Evolutionary conservation across 805 yeast species (phyloP).

Genomic region (Pichia nanzhaoensis): DNA sequence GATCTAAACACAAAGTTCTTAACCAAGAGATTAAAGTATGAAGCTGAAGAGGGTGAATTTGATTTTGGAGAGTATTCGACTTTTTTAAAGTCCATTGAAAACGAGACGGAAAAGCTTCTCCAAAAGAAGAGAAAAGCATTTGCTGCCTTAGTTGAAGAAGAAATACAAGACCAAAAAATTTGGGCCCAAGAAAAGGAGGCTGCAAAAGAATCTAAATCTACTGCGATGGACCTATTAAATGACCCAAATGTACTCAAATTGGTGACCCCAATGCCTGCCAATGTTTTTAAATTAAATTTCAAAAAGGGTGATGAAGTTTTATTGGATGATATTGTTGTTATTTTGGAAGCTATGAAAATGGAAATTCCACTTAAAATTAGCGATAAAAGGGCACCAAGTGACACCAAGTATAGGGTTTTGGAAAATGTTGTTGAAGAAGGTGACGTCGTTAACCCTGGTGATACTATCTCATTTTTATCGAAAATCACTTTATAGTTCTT

Average conservation of each 20-base stretch:
- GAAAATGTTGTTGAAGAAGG: constrained; percentile 29
- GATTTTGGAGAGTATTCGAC: constrained; percentile 29
- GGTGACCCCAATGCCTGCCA: constrained; percentile 29
- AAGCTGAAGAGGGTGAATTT: constrained; percentile 26
- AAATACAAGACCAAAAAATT: constrained; percentile 15
- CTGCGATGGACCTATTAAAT: constrained; percentile 16
- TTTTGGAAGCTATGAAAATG: constrained; percentile 34
- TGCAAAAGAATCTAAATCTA: constrained; percentile 18
- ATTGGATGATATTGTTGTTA: constrained; percentile 20
- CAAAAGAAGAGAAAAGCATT: constrained; percentile 21
- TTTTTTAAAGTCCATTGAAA: constrained; percentile 26
- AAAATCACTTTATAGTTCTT: neutral
- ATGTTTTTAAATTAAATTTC: constrained; percentile 27
- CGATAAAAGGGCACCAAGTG: constrained; percentile 13
- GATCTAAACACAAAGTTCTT: constrained; percentile 26
- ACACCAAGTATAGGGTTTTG: constrained; percentile 18
- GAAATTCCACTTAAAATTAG: constrained; percentile 28
- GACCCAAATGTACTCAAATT: constrained; percentile 23
- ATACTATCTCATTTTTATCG: constrained; percentile 12
- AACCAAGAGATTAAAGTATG: constrained; percentile 26
- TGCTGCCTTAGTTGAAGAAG: constrained; percentile 18
- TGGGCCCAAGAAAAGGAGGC: constrained; percentile 24
- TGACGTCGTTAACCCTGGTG: constrained; percentile 30
- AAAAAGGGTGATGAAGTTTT: constrained; percentile 21
- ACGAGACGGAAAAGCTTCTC: constrained; percentile 21